Conservation (phyloP, 805 yeast genomes). For the Metschnikowia anglica region DNA sequence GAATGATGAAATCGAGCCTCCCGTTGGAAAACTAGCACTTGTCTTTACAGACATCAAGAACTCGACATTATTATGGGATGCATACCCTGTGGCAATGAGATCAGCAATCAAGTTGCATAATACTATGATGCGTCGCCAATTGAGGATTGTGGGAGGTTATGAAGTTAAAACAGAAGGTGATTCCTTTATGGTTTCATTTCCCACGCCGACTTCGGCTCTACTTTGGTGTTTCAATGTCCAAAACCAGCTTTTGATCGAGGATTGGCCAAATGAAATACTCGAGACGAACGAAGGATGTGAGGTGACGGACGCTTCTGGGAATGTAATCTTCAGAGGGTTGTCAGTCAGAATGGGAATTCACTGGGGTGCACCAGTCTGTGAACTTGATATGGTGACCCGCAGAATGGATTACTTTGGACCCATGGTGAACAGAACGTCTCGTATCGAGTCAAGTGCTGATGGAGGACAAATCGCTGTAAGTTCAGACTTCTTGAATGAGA, state of each 20-base stretch:
- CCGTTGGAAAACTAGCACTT: slow-evolving; percentile 90
- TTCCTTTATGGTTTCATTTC: slow-evolving; percentile 97
- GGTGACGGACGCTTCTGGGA: slow-evolving; percentile 60
- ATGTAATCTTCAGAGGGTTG: slow-evolving; percentile 75
- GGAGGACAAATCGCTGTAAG: slow-evolving; percentile 97
- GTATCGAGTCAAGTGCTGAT: slow-evolving; percentile 92
- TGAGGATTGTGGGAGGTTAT: slow-evolving; percentile 92
- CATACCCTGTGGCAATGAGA: slow-evolving; percentile 90
- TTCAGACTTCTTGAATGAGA: slow-evolving; percentile 74
- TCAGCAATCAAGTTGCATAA: slow-evolving; percentile 95
- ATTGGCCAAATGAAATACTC: slow-evolving; percentile 94
- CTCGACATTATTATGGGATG: slow-evolving; percentile 92
- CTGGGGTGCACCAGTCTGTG: slow-evolving; percentile 98
- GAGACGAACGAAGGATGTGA: slow-evolving; percentile 83
- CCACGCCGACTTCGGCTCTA: slow-evolving; percentile 85
- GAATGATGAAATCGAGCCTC: slow-evolving; percentile 91
- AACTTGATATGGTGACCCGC: slow-evolving; percentile 87
- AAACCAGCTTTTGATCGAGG: slow-evolving; percentile 72
- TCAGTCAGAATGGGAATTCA: slow-evolving; percentile 98
- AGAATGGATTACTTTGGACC: slow-evolving; percentile 99
- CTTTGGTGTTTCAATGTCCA: slow-evolving; percentile 96
- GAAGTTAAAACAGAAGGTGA: slow-evolving; percentile 99
- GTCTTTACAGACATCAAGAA: slow-evolving; percentile 97
- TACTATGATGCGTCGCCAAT: slow-evolving; percentile 87
- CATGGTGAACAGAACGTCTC: slow-evolving; percentile 92